A percentile compares a stretch with the other conserved stretches of the same genome.
Evolutionary conservation across 2,329 filamentous ascomycete species (phyloP).

Genomic region (Sclerotinia borealis): DNA sequence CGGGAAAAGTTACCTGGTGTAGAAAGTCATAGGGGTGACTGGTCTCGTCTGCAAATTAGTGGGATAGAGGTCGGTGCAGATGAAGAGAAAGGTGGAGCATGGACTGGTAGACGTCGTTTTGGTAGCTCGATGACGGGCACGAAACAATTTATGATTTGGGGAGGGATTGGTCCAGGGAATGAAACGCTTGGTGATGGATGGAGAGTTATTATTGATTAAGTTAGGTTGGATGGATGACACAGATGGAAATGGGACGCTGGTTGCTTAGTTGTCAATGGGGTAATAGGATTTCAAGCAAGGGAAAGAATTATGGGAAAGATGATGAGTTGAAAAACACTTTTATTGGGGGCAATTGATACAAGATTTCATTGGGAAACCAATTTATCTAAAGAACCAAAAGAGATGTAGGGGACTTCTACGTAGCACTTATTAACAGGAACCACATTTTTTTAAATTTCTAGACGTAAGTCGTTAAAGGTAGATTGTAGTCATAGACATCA

Average conservation of each 20-base stretch:
- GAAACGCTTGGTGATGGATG: constrained; percentile 6
- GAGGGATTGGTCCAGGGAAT: neutral
- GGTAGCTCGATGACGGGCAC: constrained; percentile 8
- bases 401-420: no score
- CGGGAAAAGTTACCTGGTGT: neutral
- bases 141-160: constrained; percentile 8
- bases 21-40: neutral
- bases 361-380: no score
- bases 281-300: neutral
- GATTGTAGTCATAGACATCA: no score
- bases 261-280: no score
- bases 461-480: no score
- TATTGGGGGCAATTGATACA: neutral
- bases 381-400: no score
- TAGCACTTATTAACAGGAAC: no score
- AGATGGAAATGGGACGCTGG: neutral
- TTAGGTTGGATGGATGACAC: neutral
- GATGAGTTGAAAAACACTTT: neutral
- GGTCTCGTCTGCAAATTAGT: constrained; percentile 1
- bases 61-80: neutral
- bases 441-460: no score
- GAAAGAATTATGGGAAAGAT: neutral
- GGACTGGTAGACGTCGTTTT: constrained; percentile 4
- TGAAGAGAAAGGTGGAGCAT: constrained; percentile 2
- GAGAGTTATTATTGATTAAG: constrained; percentile 4